Base-by-base conservation (phyloP, 2,329 filamentous ascomycete genomes). In the Botrytis porri region DNA sequence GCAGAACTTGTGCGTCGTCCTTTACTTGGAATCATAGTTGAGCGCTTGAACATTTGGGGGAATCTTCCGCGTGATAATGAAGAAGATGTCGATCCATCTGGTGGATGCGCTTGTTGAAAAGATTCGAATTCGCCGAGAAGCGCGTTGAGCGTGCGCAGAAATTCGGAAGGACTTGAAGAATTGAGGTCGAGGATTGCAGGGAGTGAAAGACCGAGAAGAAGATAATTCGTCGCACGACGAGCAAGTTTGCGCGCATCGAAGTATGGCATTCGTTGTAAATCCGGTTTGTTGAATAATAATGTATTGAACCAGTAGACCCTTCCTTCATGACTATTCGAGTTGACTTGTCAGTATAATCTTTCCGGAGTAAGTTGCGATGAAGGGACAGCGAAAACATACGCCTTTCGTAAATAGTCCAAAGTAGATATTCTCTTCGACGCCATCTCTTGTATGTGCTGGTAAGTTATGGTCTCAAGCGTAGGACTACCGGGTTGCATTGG, bases 301-400 rank as follows among this genome's bases (percentile, higher is more conserved):
- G 96, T 98, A 83, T 98, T 98, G 86, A 98, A 98, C 95, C 96
- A 98, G 85, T 97, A 98, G 60, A 97, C 90, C 73, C 94, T 91
- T 74, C 95, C 95, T 83, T 98, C 94, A 81, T 99, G 95, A 41
- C 94, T 97, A 81, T 69, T 57, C 5, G 43, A 18, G 32, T n/a
- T 57, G 43, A 37, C 20, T 41, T 43, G 54, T 70, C 35, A 73
- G 72, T 37, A 57, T 39, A 69, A 51, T 37, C 22, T 37, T 20
- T 71, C 18, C 8, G 16, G 9, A 39, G 54, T 48, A 43, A 37
- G 25, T 61, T 22, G 32, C 37, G 22, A 69, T 12, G 60, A 48
- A 32, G 25, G 54, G 25, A n/a, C 51, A 39, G 32, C 18, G n/a
- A 45, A 20, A 29, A 67, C 93, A 78, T 84, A 97, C 94, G 94